Percentiles rank a stretch among this genome's conserved stretches.
Evolutionary conservation across 192 early-diverging fungal genomes (phyloP).

Genomic region (Coemansia sp.): DNA sequence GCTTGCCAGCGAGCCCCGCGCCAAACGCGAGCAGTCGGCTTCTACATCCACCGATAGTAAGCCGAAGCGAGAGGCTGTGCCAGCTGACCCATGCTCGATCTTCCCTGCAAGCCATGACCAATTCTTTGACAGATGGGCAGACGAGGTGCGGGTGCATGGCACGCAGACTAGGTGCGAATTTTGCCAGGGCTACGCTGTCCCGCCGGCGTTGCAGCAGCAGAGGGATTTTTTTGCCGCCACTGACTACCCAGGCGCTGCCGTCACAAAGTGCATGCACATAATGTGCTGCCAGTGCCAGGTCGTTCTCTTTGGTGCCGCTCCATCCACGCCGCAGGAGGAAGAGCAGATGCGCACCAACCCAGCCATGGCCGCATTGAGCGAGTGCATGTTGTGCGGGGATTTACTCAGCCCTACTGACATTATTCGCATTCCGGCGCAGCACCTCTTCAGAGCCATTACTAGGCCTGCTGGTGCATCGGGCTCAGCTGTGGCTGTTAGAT

Average conservation of each 20-base stretch:
- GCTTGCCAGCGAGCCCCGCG: not conserved
- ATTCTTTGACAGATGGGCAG: constrained; percentile 18
- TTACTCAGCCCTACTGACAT: constrained; percentile 31
- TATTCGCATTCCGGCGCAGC: constrained; percentile 16
- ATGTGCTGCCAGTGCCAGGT: constrained; percentile 35
- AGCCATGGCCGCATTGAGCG: constrained; percentile 16
- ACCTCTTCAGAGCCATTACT: constrained; percentile 5
- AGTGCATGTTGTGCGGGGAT: constrained; percentile 43
- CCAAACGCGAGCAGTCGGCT: not conserved
- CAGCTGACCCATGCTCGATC: not conserved
- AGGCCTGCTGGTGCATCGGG: not conserved
- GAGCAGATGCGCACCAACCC: constrained; percentile 8
- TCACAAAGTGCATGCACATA: constrained; percentile 45
- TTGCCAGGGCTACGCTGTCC: constrained; percentile 24
- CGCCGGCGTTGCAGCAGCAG: constrained; percentile 5
- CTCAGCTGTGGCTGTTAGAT: too few relatives aligned
- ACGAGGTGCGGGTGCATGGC: constrained; percentile 13
- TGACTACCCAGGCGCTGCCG: constrained; percentile 36
- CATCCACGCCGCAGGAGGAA: constrained; percentile 17
- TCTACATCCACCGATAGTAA: constrained; percentile 3
- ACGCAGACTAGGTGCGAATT: constrained; percentile 31
- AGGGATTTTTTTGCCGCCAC: constrained; percentile 9
- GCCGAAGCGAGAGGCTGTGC: not conserved
- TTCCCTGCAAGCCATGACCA: not conserved
- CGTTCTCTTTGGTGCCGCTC: constrained; percentile 27